Evolutionary conservation across 2,329 filamentous ascomycete genomes (phyloP).

Genomic region (Cytospora schulzeri): DNA sequence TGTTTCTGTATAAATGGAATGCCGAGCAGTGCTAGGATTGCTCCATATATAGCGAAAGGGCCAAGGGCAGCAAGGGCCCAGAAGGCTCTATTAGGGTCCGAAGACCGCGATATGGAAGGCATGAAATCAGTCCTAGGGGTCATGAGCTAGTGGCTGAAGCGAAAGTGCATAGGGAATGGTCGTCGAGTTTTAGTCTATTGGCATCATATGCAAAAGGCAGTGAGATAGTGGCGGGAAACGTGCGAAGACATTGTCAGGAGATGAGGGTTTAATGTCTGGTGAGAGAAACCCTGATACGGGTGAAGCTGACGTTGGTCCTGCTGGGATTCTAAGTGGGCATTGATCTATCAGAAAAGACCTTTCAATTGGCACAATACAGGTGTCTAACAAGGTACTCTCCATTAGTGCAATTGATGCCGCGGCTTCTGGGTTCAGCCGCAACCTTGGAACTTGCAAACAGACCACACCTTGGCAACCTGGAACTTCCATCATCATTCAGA

Average conservation of each 20-base stretch:
- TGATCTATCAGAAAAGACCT: background rate
- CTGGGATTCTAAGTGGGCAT: background rate
- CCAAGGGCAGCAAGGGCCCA: conserved; percentile 53
- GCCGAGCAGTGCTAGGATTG: conserved; percentile 66
- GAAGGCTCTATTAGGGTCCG: conserved; percentile 45
- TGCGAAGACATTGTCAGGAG: conserved; percentile 4
- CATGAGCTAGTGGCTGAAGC: background rate
- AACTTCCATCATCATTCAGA: background rate
- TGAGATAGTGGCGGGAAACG: background rate
- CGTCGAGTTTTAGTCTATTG: background rate
- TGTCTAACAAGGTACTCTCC: background rate
- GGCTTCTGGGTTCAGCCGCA: background rate
- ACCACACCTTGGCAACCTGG: background rate
- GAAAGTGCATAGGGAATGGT: no score
- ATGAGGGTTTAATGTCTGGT: conserved; percentile 7
- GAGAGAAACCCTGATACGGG: background rate
- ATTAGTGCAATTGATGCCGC: background rate
- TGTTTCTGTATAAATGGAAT: conserved; percentile 76
- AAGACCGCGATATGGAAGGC: conserved; percentile 14
- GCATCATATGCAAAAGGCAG: background rate
- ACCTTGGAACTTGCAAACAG: background rate
- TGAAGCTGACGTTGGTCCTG: background rate
- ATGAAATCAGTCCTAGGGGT: background rate
- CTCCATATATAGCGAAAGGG: conserved; percentile 65
- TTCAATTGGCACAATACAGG: background rate